Base-by-base conservation (phyloP, 176 grass and related monocot genomes). In the Cocos nucifera region DNA sequence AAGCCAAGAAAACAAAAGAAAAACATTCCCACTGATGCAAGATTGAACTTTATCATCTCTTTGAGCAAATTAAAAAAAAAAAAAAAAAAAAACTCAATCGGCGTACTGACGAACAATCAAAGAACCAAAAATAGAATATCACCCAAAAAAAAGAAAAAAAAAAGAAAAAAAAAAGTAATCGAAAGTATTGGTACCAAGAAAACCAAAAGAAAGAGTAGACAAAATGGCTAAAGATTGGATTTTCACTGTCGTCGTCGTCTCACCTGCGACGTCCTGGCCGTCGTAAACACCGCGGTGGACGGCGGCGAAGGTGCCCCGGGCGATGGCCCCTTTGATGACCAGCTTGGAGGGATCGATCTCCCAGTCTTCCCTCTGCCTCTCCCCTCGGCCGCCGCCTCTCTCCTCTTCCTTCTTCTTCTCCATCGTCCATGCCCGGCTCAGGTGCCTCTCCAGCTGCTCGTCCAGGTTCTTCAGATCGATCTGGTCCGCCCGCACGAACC, bases 211-310 rank as follows among this genome's bases (percentile, higher is more conserved):
- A 16, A 59, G 16, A 59, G 10, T 2, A 4, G 17, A 65, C 6
- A 53, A 28, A 53, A 4, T 25, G 25, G 48, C 17, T 26, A n/a
- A 21, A 53, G 49, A 65, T 52, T 26, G 17, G 14, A 17, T 15
- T 29, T 9, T 56, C 6, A 44, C 9, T 44, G 35, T 44, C 8
- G 10, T 44, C 8, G 10, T 44, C n/a, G 67, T 54, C 51, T 57
- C 84, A 99, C 94, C 88, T 58, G 94, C 94, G 61, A 99, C 94
- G 60, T 99, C 94, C 79, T 83, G 84, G 85, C 94, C 94, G 66
- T 99, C 94, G 77, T 99, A 99, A 67, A 99, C 64, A 17, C 94
- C 94, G 35, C 94, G 88, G 57, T 99, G 94, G 54, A 99, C 88
- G 74, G 94, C 84, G 20, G 88, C 88, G 71, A 93, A 99, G 73